Evolutionary conservation across 176 grass and related monocot species (phyloP), one percentile per base, ranked within the genome.

Genomic region (Aegilops umbellulata): DNA sequence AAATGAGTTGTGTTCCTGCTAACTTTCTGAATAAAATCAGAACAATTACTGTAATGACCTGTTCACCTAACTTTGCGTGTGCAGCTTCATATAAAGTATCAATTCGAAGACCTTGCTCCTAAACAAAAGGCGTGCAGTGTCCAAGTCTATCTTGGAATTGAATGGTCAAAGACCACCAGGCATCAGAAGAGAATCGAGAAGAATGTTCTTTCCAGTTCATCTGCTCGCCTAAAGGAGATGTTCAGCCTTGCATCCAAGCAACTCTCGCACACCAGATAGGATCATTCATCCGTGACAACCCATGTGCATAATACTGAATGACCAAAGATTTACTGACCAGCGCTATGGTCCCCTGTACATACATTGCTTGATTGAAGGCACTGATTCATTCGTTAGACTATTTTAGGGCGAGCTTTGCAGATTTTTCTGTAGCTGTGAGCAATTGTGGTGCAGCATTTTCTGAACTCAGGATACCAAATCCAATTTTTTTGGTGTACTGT

Each of bases 21-120:
- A 3, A 85, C 63, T 78, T 64, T 84, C 9, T 61, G 1, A 74
- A 75, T 65, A 29, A 61, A 72, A 19, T 71, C 24, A 62, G 58
- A 78, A 55, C 41, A 81, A 67, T 78, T 5, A 63, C 15, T 49
- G 15, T 55, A 27, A 55, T 93, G 60, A 83, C 53, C 12, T 83
- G 66, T 24, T 76, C 47, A 38, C 70, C 7, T 84, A 2, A 24
- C 65, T 77, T 77, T 80, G 11, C 60, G 0, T 29, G 20, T 76
- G 86, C 90, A 98, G 93, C 92, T 92, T 88, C 97, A 95, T 73
- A 87, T 95, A 85, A 92, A 84, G 74, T 98, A 95, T 83, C 93
- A 94, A 34, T 79, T 96, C 0, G 90, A 93, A 84, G 90, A 98
- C 68, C 74, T 95, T 26, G 60, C 93, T 74, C 88, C 89, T 14